These are phyloP conservation scores for Tuber magnatum DNA, from an alignment of 495 filamentous ascomycete genomes.

Conservation along the genomic window DNA sequence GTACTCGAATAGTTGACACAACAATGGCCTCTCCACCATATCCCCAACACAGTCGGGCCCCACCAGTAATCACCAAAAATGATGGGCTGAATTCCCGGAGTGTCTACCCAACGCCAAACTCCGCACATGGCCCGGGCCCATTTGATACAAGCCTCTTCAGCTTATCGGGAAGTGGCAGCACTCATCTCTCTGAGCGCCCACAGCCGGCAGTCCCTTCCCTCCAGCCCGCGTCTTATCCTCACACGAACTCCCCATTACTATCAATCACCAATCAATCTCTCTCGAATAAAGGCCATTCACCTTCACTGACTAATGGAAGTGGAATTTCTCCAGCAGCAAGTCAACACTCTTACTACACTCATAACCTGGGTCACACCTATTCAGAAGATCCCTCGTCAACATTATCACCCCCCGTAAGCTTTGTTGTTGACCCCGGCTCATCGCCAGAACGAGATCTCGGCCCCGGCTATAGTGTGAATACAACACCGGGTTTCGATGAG, in stretches of 20 bases:
- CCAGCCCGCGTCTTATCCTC: not conserved
- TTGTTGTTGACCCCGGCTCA: not conserved
- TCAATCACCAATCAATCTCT: not conserved
- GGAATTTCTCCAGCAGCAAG: not conserved
- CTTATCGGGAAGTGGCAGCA: constrained; percentile 1
- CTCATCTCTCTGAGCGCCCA: not conserved
- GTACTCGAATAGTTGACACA: not conserved
- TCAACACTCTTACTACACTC: not conserved
- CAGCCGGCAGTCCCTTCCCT: not conserved
- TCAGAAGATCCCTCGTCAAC: not conserved
- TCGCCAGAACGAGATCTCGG: not conserved
- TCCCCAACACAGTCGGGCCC: not conserved
- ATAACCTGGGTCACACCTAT: not conserved
- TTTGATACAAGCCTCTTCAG: not conserved
- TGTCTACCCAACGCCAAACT: not conserved
- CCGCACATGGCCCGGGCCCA: not conserved
- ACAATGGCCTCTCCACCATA: not conserved
- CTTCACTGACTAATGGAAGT: not conserved
- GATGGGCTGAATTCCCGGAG: not conserved
- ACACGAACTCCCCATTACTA: not conserved
- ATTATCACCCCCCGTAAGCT: constrained; percentile 1
- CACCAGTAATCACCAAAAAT: not conserved
- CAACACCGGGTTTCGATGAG: constrained; percentile 36
- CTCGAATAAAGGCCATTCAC: not conserved
- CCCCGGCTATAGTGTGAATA: constrained; percentile 24